Evolutionary conservation across 2,329 filamentous ascomycete genomes (phyloP), one percentile per base, ranked within the genome.

Genomic region (Fusarium marasasianum): DNA sequence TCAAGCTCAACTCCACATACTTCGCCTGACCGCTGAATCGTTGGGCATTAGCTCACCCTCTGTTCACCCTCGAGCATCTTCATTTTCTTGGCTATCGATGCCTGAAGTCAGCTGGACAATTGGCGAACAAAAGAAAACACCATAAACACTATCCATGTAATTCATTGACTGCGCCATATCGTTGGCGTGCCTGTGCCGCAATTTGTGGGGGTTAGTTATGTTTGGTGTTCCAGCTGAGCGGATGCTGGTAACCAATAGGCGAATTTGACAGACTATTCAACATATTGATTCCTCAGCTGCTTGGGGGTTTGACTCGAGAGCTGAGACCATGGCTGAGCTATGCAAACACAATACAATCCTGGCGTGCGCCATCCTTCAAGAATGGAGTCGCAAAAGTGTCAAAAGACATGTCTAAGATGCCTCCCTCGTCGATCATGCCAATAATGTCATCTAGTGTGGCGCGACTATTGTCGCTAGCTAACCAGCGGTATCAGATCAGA

Each of bases 211-310:
- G 50, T 61, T 50, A 35, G 53, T 51, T 63, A 47, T 61, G 54
- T 43, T 48, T 53, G 35, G 40, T 69, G 70, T 76, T 67, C 76
- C 76, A 75, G 76, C 66, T 76, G 70, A 60, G 66, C 62, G 64
- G 68, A 69, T 65, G 74, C 54, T 66, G 68, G 74, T 77, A 78
- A 71, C 72, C 68, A 77, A 78, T 77, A 70, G 64, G 50, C 41
- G 57, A 63, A 68, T 56, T 65, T 69, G 38, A 41, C 22, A 59
- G 22, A 44, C 8, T 44, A 20, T 70, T 40, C 63, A 48, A 38
- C 56, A 62, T 37, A 35, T 51, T 48, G 53, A 58, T 72, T 47
- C 60, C 48, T 43, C 40, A 56, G 24, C 59, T 47, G 22, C 55
- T 47, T 35, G 60, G 59, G 40, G 29, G 48, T 31, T 44, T 59